Base-by-base conservation (phyloP, 2,329 filamentous ascomycete species). In the Aspergillus quadricinctus region DNA sequence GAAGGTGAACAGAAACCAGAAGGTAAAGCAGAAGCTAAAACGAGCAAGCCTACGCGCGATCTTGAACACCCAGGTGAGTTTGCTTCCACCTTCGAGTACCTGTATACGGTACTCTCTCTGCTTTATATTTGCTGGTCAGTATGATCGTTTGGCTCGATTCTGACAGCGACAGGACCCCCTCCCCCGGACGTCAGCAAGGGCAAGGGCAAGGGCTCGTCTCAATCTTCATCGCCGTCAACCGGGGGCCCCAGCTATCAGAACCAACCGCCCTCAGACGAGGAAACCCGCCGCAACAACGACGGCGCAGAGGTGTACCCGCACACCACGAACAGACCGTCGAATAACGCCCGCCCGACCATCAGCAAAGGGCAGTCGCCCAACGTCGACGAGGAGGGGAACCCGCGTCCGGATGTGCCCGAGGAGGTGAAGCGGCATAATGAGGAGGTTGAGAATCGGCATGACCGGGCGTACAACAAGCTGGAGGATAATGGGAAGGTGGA, bases 391-490 rank as follows among this genome's bases (percentile, higher is more conserved):
- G 53, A 69, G 5, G 72, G 72, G 0, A 64, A 68, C 1, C 37
- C 53, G 11, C 57, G 59, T 1, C 50, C 61, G 0, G 63, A 73
- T 61, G 50, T 72, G 1, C 69, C 72, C 0, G 60, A 69, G 9
- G 72, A 74, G 55, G 72, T 74, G 54, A 72, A 66, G 53, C 51
- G 56, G 53, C 72, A 74, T 57, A 75, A 74, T 50, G 54, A 56
- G 25, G 72, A 73, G 2, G 54, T 74, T 52, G 62, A 66, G n/a
- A 48, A 68, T 5, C 63, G 72, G 28, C 63, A 71, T 56, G 71
- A 73, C 58, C 62, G 63, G 45, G 57, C 71, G 10, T 72, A 69
- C 52, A 73, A 72, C 55, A 62, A 66, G 49, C 66, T 71, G 40
- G 56, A 37, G 11, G 65, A 68, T 50, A 60, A 62, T 7, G 68